A percentile compares a stretch with the other conserved stretches of the same genome.
These are phyloP conservation scores for Rheum nobile DNA, from an alignment of 148 eudicot genomes.

Conservation along the genomic window DNA sequence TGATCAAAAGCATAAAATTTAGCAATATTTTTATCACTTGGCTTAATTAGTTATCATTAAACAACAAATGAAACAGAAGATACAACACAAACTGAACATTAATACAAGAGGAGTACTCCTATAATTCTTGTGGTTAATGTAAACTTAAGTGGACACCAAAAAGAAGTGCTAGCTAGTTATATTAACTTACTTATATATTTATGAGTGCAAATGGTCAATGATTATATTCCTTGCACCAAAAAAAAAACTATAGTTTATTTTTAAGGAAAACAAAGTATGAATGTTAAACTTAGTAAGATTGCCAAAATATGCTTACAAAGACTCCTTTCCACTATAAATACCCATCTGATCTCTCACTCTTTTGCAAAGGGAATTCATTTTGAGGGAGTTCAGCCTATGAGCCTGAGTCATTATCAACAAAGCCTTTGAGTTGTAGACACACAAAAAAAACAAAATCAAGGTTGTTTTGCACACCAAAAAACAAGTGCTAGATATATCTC, in stretches of 20 bases:
- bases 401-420: constrained; percentile 4
- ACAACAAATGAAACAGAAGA: neutral
- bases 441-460: neutral
- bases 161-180: neutral
- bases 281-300: neutral
- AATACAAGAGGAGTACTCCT: neutral
- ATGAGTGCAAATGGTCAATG: neutral
- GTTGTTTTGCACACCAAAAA: neutral
- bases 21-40: no score
- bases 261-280: neutral
- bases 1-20: neutral
- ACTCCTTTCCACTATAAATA: constrained; percentile 2
- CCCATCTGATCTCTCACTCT: neutral
- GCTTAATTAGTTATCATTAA: neutral
- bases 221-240: neutral
- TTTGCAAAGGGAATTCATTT: neutral
- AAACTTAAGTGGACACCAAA: neutral
- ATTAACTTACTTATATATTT: neutral
- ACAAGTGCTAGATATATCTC: no score
- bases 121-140: neutral
- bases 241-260: constrained; percentile 1
- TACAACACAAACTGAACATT: neutral
- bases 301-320: neutral
- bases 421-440: neutral
- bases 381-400: neutral